Evolutionary conservation across 495 filamentous ascomycete species (phyloP), one percentile per base, ranked within the genome.

Genomic region (Podospora australis): DNA sequence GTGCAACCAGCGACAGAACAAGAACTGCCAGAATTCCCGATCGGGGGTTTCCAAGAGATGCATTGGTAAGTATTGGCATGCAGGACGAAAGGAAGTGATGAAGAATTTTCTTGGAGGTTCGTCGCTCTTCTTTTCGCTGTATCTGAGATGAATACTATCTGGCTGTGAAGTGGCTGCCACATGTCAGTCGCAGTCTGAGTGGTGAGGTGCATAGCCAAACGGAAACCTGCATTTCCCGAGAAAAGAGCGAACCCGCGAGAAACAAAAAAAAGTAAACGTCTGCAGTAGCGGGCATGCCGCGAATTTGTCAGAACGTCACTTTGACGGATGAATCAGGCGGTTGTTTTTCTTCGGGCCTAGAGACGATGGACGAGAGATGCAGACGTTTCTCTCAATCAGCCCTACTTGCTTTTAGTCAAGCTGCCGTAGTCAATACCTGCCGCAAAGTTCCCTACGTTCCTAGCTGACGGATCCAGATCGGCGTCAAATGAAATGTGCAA

Each of bases 1-100:
- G 35, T 52, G 50, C 38, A 36, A 52, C 50, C 5, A 21, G 14
- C 32, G n/a, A 16, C 14, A n/a, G 6, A 11, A 6, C 26, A 16
- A 16, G 32, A 19, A 6, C 11, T 35, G 32, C n/a, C 32, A 14
- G 14, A 47, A 29, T n/a, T n/a, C n/a, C n/a, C n/a, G n/a, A n/a
- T n/a, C n/a, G n/a, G n/a, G n/a, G n/a, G n/a, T n/a, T n/a, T 36
- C 32, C 19, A 36, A 17, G 36, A 19, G 14, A 21, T 34, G 14
- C 17, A 7, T 3, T 24, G 10, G 26, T 25, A 13, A 45, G 14
- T 20, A 13, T 21, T 7, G 5, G 19, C 16, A 17, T 11, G 9
- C 19, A 41, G 14, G 35, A 26, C 16, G 24, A 25, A 5, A 34
- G 14, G 40, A 28, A 25, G 21, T 14, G 30, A 34, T 23, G 32